A percentile compares a stretch with the other conserved stretches of the same genome.
phyloP scores from a whole-genome alignment of 139 green algal genomes.

The Mychonastes homosphaera region DNA sequence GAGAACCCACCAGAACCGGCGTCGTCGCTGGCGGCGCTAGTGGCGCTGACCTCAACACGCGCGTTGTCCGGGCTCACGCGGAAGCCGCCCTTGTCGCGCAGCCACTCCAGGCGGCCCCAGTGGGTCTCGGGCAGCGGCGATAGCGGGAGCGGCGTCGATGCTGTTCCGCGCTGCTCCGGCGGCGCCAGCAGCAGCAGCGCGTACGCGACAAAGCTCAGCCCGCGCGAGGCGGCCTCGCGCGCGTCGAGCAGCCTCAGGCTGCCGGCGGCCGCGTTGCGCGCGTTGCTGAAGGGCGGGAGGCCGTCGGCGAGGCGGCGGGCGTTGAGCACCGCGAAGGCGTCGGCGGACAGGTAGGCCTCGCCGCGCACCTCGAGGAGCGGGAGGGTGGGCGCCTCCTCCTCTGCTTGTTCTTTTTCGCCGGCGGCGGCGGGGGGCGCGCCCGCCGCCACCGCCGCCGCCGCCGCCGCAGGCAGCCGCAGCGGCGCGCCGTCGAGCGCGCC shows the following conservation, averaged over 20 bases:
- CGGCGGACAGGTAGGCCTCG: conserved; percentile 35
- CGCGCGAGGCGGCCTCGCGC: conserved; percentile 10
- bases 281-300: conserved; percentile 27
- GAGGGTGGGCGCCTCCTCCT: background rate
- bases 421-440: background rate
- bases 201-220: conserved; percentile 40
- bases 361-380: conserved; percentile 35
- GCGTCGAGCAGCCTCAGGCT: conserved; percentile 32
- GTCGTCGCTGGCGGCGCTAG: too few species aligned
- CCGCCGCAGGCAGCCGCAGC: background rate
- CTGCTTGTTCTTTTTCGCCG: too few species aligned
- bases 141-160: background rate
- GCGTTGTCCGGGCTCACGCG: conserved; percentile 16
- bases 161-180: conserved; percentile 1
- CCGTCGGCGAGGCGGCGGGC: conserved; percentile 3
- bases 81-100: conserved; percentile 11
- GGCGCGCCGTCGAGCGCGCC: background rate
- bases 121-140: conserved; percentile 1
- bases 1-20: too few species aligned
- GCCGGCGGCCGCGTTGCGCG: conserved; percentile 39
- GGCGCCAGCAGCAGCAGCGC: conserved; percentile 11
- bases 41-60: conserved; percentile 8
- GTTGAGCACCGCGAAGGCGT: conserved; percentile 33
- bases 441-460: background rate
- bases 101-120: background rate